Percentiles rank a stretch among this genome's conserved stretches.
phyloP scores from a whole-genome alignment of 1,284 basidiomycete species.

The Tilletia walkeri region DNA sequence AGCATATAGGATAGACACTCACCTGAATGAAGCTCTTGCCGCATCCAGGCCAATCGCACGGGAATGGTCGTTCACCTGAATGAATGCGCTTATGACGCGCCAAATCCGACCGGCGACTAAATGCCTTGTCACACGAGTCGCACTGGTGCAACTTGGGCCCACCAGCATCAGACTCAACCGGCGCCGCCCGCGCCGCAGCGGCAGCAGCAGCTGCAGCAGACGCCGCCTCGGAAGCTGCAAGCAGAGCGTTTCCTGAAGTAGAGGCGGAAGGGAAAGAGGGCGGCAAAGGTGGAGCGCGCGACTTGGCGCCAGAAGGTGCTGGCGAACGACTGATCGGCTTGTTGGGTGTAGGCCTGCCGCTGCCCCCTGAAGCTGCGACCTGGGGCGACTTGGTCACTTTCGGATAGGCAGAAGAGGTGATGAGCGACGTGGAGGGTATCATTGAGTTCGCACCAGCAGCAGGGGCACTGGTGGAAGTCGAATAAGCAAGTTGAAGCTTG shows the following conservation, averaged over 20 bases:
- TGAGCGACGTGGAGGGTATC: not conserved
- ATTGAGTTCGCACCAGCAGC: not conserved
- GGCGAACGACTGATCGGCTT: no score
- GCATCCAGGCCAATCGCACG: constrained; percentile 60
- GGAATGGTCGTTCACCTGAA: constrained; percentile 79
- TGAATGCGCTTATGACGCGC: constrained; percentile 74
- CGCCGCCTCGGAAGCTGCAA: no score
- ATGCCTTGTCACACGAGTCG: constrained; percentile 53
- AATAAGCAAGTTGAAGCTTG: constrained; percentile 9
- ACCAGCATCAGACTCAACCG: constrained; percentile 51
- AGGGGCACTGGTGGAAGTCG: not conserved
- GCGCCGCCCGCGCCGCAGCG: no score
- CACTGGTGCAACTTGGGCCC: constrained; percentile 53
- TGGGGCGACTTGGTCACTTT: constrained; percentile 9
- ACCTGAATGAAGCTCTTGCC: constrained; percentile 59
- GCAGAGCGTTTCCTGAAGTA: no score
- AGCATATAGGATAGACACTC: constrained; percentile 54
- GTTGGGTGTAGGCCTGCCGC: no score
- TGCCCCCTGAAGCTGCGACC: not conserved
- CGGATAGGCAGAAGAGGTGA: not conserved
- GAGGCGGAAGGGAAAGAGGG: not conserved
- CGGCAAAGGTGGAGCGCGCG: not conserved
- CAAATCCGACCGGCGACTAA: constrained; percentile 51
- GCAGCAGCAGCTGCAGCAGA: no score
- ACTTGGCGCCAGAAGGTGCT: not conserved